A percentile compares a stretch with the other conserved stretches of the same genome.
Conservation (phyloP, 495 filamentous ascomycete genomes). For the Xylaria flabelliformis region DNA sequence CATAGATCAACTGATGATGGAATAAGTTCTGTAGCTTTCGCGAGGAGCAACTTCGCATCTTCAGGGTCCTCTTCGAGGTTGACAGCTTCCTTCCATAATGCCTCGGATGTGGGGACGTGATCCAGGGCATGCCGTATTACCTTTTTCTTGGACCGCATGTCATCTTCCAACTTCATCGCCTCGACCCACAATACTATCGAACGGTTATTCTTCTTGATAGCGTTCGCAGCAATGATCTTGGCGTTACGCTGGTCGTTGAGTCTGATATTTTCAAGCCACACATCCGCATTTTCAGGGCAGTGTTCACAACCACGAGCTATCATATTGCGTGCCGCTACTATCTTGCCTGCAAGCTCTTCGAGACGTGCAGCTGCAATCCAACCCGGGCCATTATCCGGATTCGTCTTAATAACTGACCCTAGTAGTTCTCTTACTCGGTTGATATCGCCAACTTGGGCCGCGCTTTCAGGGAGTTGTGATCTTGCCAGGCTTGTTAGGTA, state of each 20-base stretch:
- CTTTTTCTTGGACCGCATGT: constrained; percentile 80
- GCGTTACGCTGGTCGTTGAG: constrained; percentile 91
- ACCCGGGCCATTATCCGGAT: constrained; percentile 92
- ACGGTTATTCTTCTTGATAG: constrained; percentile 87
- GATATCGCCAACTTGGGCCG: constrained; percentile 89
- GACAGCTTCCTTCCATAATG: constrained; percentile 96
- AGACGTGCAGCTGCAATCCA: constrained; percentile 95
- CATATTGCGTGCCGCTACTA: constrained; percentile 80
- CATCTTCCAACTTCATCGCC: constrained; percentile 90
- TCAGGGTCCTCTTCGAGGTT: constrained; percentile 90
- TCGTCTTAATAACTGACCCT: constrained; percentile 94
- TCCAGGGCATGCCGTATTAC: constrained; percentile 89
- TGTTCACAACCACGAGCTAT: constrained; percentile 86
- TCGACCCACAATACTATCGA: constrained; percentile 91
- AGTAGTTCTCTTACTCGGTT: constrained; percentile 92
- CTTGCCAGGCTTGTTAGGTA: constrained; percentile 91
- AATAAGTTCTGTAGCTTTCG: constrained; percentile 93
- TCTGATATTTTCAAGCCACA: constrained; percentile 93
- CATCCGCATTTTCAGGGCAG: constrained; percentile 93
- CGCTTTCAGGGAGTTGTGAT: constrained; percentile 75
- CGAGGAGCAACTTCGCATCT: constrained; percentile 84
- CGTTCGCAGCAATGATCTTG: constrained; percentile 94
- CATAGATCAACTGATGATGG: constrained; percentile 92
- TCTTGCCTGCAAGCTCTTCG: constrained; percentile 90
- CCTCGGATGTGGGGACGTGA: constrained; percentile 87